Base-by-base conservation (phyloP, 208 protist species). In the Leishmania amazonensis region DNA sequence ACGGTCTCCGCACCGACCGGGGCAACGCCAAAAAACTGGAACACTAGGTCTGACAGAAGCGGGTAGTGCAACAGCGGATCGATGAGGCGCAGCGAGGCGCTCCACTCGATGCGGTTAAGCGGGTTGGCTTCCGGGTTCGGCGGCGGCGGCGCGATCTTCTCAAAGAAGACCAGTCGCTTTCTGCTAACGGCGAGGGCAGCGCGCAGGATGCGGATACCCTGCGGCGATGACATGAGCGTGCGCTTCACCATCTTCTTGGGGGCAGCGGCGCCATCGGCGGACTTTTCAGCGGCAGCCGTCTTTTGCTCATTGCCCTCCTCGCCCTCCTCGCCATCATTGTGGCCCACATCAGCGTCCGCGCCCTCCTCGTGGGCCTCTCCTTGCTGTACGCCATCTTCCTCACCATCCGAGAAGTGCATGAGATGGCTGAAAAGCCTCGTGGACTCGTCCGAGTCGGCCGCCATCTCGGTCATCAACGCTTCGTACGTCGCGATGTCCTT, bases 151-250 rank as follows among this genome's bases (percentile, higher is more conserved):
- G 17, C 47, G 64, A 96, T 76, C 58, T 88, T 81, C 49, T 82
- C 85, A 67, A 96, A 96, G 71, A 96, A 91, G 68, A 83, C 77
- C 72, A 84, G 81, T 47, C 93, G 89, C 76, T 89, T 89, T 31
- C 82, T 87, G 57, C 79, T 70, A 31, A 91, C 78, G 64, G 72
- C 21, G 53, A 94, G 64, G 45, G 86, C 88, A n/a, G 83, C 67
- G n/a, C 75, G 82, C 77, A 96, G 86, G 13, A 96, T 53, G n/a
- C 78, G 73, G 15, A 84, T 85, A 21, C 90, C 90, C 80, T 94
- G 90, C 54, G 86, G 85, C 11, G 86, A 87, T 35, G 81, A 83
- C 71, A 93, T 80, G 24, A 84, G 81, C 28, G 80, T 80, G 24
- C 71, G 75, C 31, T 64, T 77, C 42, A 64, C 71, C 71, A 57